A percentile compares a stretch with the other conserved stretches of the same genome.
Conservation (phyloP, 768 basidiomycete species). For the Russula dissimulans region DNA sequence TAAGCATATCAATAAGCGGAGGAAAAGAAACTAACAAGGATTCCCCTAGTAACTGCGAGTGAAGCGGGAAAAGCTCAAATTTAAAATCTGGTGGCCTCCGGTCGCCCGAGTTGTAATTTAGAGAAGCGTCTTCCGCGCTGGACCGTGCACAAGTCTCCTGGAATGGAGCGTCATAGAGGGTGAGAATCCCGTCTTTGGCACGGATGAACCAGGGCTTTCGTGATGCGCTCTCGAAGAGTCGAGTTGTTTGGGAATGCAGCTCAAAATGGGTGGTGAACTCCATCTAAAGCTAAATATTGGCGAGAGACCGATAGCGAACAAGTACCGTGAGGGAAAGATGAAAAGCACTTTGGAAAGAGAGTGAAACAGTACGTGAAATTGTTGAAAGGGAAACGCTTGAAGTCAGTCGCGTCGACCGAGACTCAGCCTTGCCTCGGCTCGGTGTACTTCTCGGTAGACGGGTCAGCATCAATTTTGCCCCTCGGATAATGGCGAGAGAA, state of each 20-base stretch:
- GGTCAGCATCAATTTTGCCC: conserved; percentile 62
- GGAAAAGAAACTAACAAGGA: conserved; percentile 89
- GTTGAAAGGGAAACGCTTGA: conserved; percentile 72
- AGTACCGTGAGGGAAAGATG: conserved; percentile 78
- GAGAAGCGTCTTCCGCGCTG: conserved; percentile 64
- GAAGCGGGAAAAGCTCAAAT: conserved; percentile 51
- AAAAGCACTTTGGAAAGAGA: conserved; percentile 77
- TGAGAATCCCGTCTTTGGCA: conserved; percentile 61
- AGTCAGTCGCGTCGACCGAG: conserved; percentile 52
- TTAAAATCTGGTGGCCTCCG: conserved; percentile 16
- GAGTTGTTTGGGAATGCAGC: conserved; percentile 83
- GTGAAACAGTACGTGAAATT: conserved; percentile 77
- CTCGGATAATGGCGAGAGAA: conserved; percentile 48
- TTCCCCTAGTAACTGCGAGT: conserved; percentile 84
- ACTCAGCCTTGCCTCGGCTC: conserved; percentile 45
- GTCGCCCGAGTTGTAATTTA: conserved; percentile 25
- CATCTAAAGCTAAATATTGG: conserved; percentile 80
- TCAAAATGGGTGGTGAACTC: conserved; percentile 76
- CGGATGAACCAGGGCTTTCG: conserved; percentile 46
- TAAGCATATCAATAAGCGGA: conserved; percentile 87
- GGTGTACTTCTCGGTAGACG: conserved; percentile 47
- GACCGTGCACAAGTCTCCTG: conserved; percentile 72
- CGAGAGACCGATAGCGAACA: conserved; percentile 78
- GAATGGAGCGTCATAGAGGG: conserved; percentile 72
- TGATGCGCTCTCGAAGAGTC: conserved; percentile 71